Base-by-base conservation (phyloP, 257 asterid species). In the Salvia splendens region DNA sequence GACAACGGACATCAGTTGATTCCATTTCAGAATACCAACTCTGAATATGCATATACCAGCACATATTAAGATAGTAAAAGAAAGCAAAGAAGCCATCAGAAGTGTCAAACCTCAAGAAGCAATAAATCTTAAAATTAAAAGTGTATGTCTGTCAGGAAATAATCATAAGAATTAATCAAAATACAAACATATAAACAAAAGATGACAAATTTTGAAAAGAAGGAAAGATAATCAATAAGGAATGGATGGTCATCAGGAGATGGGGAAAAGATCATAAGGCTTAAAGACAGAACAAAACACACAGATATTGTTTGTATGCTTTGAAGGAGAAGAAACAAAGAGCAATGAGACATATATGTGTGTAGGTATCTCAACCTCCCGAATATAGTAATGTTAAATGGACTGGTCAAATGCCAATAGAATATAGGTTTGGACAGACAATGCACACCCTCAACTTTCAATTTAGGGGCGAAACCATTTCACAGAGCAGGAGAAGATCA, bases 81-180 rank as follows among this genome's bases (percentile, higher is more conserved):
- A 61, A 20, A 17, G 32, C 8, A 59, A 71, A 42, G 50, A 66
- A 70, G 73, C 28, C 73, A 56, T 55, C 28, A 67, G 9, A 43
- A 59, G 65, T 47, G 49, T 55, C 4, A 12, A 14, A 62, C 16
- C 28, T 55, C 30, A 68, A 14, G 62, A 12, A 14, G 55, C 64
- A 61, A 46, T 60, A 47, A 46, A 54, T 68, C 64, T 50, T 51
- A 56, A 64, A 64, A 66, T 50, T 51, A 56, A 64, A 64, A 66
- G 41, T 12, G 33, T 64, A 40, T 49, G 43, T 20, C 60, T 49
- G 46, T 43, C 12, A 14, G 46, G 20, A 42, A 6, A 48, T 46
- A 12, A 50, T 41, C 49, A 20, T 16, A 59, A 47, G 53, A 57
- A 20, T 60, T 51, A 40, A 64, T 46, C 49, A 61, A 54, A 36